Conservation (phyloP, 2,329 filamentous ascomycete species). For the Blastomyces emzantsi region DNA sequence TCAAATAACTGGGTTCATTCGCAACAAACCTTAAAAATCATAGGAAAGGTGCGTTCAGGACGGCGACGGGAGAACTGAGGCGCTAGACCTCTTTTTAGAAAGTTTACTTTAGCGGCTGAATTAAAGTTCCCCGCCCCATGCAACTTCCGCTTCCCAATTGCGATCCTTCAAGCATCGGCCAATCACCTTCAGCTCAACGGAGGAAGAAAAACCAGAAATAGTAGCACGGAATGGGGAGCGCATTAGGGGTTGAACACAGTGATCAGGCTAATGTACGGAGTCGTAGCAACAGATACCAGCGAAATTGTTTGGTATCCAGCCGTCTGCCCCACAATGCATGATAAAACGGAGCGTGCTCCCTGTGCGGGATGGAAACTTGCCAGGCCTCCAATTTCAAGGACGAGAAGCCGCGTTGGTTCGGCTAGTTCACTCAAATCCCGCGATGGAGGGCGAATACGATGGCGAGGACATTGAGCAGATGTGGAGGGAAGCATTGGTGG, state of each 20-base stretch:
- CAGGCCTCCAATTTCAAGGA: neutral
- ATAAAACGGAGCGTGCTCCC: neutral
- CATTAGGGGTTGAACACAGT: neutral
- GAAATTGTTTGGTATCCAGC: neutral
- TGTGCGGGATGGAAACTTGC: no score
- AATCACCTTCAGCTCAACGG: neutral
- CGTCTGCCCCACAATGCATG: neutral
- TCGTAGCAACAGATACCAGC: neutral
- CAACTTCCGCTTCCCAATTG: neutral
- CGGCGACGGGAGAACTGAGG: no score
- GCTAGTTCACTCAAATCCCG: neutral
- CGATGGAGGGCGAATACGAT: slow-evolving; percentile 11
- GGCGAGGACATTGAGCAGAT: slow-evolving; percentile 15
- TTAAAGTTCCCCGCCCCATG: neutral
- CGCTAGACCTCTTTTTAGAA: neutral
- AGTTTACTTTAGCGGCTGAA: neutral
- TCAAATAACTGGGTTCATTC: no score
- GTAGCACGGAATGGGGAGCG: neutral
- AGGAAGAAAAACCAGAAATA: neutral
- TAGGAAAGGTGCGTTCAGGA: neutral
- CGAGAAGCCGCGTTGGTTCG: neutral
- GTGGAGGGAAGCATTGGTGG: slow-evolving; percentile 15
- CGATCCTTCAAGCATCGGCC: neutral
- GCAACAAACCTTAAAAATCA: neutral
- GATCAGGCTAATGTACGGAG: neutral